A percentile compares a stretch with the other conserved stretches of the same genome.
Evolutionary conservation across 371 early-diverging fungal species (phyloP).

Genomic region (Mucor lusitanicus): DNA sequence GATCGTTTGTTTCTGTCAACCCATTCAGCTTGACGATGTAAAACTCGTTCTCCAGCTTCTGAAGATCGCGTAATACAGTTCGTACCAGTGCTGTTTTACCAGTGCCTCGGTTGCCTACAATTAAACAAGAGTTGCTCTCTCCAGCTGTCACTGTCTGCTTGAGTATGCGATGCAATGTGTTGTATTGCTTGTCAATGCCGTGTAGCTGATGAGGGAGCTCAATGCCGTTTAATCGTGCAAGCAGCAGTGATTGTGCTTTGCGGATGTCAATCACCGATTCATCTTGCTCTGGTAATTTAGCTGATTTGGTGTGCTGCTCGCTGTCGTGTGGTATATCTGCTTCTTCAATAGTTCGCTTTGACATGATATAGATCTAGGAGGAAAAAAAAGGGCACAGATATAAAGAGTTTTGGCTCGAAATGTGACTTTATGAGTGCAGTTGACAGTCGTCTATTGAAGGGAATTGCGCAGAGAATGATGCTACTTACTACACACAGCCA

Average conservation of each 20-base stretch:
- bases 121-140: constrained; percentile 79
- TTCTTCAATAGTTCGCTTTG: neutral
- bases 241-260: constrained; percentile 3
- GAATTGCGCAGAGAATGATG: no score
- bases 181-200: constrained; percentile 65
- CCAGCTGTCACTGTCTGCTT: constrained; percentile 61
- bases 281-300: neutral
- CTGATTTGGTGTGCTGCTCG: neutral
- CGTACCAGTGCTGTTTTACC: constrained; percentile 64
- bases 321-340: neutral
- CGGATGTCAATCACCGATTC: neutral
- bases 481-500: no score
- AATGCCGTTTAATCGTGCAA: constrained; percentile 16
- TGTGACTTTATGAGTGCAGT: neutral
- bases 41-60: constrained; percentile 48
- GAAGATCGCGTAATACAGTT: constrained; percentile 42
- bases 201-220: constrained; percentile 37
- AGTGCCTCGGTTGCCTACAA: constrained; percentile 76
- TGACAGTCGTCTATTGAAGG: neutral
- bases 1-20: constrained; percentile 80
- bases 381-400: neutral
- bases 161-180: constrained; percentile 55
- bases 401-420: neutral
- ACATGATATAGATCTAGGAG: neutral
- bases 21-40: constrained; percentile 79